Evolutionary conservation across 2,329 filamentous ascomycete genomes (phyloP), one percentile per base, ranked within the genome.

Genomic region (Pseudogymnoascus destructans): DNA sequence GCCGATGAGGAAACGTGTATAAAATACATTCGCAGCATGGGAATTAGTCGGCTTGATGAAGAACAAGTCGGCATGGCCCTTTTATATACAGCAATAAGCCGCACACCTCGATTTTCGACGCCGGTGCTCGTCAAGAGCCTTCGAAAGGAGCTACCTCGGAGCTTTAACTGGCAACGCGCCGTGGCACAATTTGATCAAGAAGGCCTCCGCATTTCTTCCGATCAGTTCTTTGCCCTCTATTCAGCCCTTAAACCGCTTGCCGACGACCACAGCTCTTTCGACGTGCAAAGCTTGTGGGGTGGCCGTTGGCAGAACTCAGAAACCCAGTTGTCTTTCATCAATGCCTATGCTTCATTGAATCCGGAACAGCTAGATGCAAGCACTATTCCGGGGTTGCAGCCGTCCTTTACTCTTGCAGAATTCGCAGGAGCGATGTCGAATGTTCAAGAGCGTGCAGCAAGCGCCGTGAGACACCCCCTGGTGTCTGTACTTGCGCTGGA

Each of bases 271-370:
- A 74, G 79, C 13, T 75, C 75, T 23, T 83, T 97, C 65, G 89
- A 96, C 68, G 86, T 98, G 46, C 90, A 96, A 69, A 79, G 79
- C 36, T 75, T 98, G 19, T 97, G 93, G 91, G 91, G 91, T 60
- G 91, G 91, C 6, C 66, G 81, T 61, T 98, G 95, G 92, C 82
- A 85, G 62, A 82, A 95, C 64, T 81, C 86, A 11, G 84, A 95
- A 62, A 89, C 93, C 0, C 92, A 97, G 63, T 75, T 98, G 33
- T 95, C 91, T n/a, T 96, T 97, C 69, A 81, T 97, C 58, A 86
- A 86, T 62, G 90, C 90, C 15, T 96, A 92, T 69, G 78, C 92
- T 19, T 87, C 87, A 3, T 79, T 91, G 59, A 81, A 80, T 10
- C 79, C 85, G 0, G 81, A 88, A 25, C 81, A 91, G 66, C 78